A percentile compares a stretch with the other conserved stretches of the same genome.
Evolutionary conservation across 495 filamentous ascomycete species (phyloP).

Genomic region (Tuber aestivum): DNA sequence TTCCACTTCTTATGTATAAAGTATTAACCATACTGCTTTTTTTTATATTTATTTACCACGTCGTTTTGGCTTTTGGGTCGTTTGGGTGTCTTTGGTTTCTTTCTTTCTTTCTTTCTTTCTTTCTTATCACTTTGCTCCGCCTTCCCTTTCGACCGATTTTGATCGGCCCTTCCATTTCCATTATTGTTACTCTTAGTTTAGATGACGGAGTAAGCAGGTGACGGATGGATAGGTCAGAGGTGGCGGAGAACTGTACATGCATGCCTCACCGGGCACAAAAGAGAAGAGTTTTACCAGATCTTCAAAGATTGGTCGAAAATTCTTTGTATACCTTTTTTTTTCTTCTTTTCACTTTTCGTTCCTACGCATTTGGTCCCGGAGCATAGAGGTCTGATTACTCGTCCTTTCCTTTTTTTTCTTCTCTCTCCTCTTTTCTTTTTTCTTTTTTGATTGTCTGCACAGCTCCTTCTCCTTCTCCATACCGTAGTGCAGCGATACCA

Average conservation of each 20-base stretch:
- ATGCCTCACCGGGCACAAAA: conserved; percentile 9
- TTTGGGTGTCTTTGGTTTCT: conserved; percentile 2
- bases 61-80: background rate
- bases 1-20: conserved; percentile 29
- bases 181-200: conserved; percentile 17
- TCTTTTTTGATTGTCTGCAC: background rate
- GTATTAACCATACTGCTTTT: conserved; percentile 15
- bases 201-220: conserved; percentile 13
- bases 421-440: background rate
- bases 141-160: background rate
- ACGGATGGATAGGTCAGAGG: background rate
- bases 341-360: conserved; percentile 7
- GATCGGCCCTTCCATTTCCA: background rate
- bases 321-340: conserved; percentile 19
- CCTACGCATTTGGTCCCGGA: background rate
- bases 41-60: background rate
- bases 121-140: background rate
- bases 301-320: conserved; percentile 14
- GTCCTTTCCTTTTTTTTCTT: background rate
- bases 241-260: conserved; percentile 9
- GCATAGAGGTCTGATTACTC: conserved; percentile 1
- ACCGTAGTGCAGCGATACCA: background rate
- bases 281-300: background rate
- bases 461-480: background rate
- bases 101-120: too few species aligned